Base-by-base conservation (phyloP, 2,329 filamentous ascomycete species). In the Sarocladium brachiariae region DNA sequence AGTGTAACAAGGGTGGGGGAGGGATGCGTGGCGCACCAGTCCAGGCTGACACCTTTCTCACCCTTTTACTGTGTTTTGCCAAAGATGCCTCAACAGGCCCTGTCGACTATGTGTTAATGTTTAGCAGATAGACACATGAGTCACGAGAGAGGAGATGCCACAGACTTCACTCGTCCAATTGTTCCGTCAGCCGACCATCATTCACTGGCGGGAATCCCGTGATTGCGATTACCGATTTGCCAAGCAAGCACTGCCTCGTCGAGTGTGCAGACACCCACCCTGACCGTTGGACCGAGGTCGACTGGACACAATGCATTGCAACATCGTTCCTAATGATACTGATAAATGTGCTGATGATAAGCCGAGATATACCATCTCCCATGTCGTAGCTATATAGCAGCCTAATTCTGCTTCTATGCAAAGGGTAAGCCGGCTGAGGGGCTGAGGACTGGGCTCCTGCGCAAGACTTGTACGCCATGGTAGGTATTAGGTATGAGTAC, bases 241-340 rank as follows among this genome's bases (percentile, higher is more conserved):
- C 43, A 47, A 47, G 43, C 4, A 19, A 47, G 27, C 43, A 47
- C 43, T 30, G 43, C 43, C 43, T 47, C 43, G 25, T n/a, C 9
- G 25, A 18, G 3, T 16, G 16, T 18, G 21, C 33, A 25, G 24
- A 25, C 43, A 45, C 11, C 27, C 13, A 4, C n/a, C 18, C 21
- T 19, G 39, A n/a, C 19, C 24, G 24, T 13, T 33, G 11, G 11
- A 8, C 25, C 21, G 43, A 19, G 21, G n/a, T 31, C 5, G 16
- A 25, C 43, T 47, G 21, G 21, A 16, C 14, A 13, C 39, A 43
- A 8, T 43, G 21, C 23, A 14, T 4, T 43, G 21, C 39, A 43
- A 43, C 11, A 43, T 27, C 23, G 9, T 4, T n/a, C 13, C 3
- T n/a, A n/a, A 7, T 43, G 13, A n/a, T 39, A 13, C 16, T 21